A percentile compares a stretch with the other conserved stretches of the same genome.
Conservation (phyloP, 306 rosid genomes). For the Benincasa hispida region DNA sequence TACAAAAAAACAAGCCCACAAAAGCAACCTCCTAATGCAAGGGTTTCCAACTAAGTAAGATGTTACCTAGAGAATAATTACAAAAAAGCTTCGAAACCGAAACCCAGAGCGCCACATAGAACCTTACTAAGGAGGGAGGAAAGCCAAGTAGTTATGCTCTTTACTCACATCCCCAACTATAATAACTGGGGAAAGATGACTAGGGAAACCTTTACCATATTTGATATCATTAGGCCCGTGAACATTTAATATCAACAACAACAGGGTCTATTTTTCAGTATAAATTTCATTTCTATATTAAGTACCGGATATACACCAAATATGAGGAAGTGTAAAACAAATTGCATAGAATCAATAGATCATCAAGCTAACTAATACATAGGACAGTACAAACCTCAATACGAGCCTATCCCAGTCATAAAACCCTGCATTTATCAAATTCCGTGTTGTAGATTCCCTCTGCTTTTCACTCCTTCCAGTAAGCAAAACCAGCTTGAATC, state of each 20-base stretch:
- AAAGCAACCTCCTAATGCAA: no score
- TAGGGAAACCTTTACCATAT: background rate
- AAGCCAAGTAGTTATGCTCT: background rate
- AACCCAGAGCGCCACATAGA: no score
- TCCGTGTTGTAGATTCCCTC: constrained; percentile 44
- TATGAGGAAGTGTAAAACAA: no score
- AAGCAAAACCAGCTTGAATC: constrained; percentile 68
- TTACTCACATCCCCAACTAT: background rate
- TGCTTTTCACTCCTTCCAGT: constrained; percentile 75
- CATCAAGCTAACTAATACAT: background rate
- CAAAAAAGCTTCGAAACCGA: no score
- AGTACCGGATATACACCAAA: background rate
- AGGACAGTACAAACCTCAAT: constrained; percentile 38
- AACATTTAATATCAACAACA: background rate
- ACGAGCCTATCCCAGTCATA: constrained; percentile 66
- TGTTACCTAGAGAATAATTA: no score
- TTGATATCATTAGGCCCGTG: background rate
- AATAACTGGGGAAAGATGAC: background rate
- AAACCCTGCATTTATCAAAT: constrained; percentile 62
- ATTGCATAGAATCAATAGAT: background rate
- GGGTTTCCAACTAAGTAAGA: no score
- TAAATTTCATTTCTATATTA: background rate
- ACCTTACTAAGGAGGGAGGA: no score
- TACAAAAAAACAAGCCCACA: no score
- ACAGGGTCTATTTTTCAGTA: no score